phyloP scores from a whole-genome alignment of 2,329 filamentous ascomycete species.

The Calonectria crousiana region DNA sequence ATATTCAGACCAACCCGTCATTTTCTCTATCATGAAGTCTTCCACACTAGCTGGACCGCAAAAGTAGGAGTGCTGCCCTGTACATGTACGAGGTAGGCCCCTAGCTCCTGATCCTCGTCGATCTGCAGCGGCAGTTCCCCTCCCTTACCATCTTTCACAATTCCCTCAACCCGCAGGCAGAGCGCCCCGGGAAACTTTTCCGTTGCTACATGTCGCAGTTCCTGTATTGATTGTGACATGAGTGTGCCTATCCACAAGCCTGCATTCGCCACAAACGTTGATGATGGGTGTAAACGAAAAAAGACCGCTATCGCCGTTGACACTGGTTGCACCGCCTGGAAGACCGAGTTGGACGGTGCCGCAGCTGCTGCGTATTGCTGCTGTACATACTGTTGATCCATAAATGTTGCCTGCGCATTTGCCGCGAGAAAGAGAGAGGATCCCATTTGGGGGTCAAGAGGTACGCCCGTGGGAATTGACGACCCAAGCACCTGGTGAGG shows the following conservation, averaged over 20 bases:
- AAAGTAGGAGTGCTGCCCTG: constrained; percentile 60
- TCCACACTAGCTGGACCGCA: constrained; percentile 54
- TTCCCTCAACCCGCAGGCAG: constrained; percentile 73
- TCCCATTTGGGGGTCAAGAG: constrained; percentile 51
- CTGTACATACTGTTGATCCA: constrained; percentile 48
- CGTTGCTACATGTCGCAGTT: constrained; percentile 72
- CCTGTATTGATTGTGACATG: constrained; percentile 66
- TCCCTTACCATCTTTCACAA: constrained; percentile 70
- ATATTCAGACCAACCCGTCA: neutral
- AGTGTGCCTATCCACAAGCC: constrained; percentile 77
- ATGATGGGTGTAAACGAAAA: constrained; percentile 77
- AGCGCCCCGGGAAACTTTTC: constrained; percentile 71
- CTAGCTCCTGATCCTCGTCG: constrained; percentile 78
- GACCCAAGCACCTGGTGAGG: constrained; percentile 42
- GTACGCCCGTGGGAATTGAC: constrained; percentile 38
- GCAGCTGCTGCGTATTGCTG: constrained; percentile 44
- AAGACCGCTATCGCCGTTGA: constrained; percentile 67
- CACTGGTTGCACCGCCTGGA: constrained; percentile 37
- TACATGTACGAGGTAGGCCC: constrained; percentile 77
- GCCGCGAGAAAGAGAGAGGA: constrained; percentile 55
- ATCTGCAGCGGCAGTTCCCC: constrained; percentile 74
- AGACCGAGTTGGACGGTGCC: constrained; percentile 39
- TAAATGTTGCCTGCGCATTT: constrained; percentile 53
- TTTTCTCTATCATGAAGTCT: constrained; percentile 32
- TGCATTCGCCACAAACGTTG: constrained; percentile 62